Base-by-base conservation (phyloP, 257 asterid species). In the Nicotiana paniculata region DNA sequence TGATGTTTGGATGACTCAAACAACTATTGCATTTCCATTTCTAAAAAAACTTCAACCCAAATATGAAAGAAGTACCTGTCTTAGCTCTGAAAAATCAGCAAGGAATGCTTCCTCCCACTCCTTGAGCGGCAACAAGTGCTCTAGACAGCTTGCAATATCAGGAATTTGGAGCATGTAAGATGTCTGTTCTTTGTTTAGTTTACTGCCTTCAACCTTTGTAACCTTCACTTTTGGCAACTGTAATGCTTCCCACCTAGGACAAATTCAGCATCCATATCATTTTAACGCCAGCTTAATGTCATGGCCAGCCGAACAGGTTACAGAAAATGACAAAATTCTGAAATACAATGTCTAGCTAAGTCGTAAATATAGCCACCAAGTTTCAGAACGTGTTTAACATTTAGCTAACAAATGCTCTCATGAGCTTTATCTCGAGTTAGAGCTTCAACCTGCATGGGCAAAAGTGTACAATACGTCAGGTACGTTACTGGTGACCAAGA, bases 31-130 rank as follows among this genome's bases (percentile, higher is more conserved):
- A 26, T 13, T 48, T 74, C 62, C 43, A 74, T 48, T 74, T 48
- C 62, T 48, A 53, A 55, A 58, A 74, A 58, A 80, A 51, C 83
- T 63, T 26, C 67, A 32, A 54, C 3, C 18, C 16, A 76, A 3
- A 79, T 18, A 26, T 6, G 58, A 26, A 39, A 66, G 55, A 81
- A 18, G 69, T 89, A 93, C 98, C 97, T 57, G 90, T 89, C 99
- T 91, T 74, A 96, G 88, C 90, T 91, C 89, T 11, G 97, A 86
- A 86, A 96, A 96, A 82, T 96, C 93, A 77, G 90, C 89, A 88
- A 96, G 95, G 84, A 96, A 96, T 69, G 94, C 89, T 69, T 96
- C 93, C 86, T 96, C 99, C 99, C 99, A 96, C 85, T 90, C 89
- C 89, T 92, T 90, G 85, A 89, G 93, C 4, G 99, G 98, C 90